These are phyloP conservation scores for Fibroporia radiculosa DNA, from an alignment of 768 basidiomycete genomes.

Conservation along the genomic window DNA sequence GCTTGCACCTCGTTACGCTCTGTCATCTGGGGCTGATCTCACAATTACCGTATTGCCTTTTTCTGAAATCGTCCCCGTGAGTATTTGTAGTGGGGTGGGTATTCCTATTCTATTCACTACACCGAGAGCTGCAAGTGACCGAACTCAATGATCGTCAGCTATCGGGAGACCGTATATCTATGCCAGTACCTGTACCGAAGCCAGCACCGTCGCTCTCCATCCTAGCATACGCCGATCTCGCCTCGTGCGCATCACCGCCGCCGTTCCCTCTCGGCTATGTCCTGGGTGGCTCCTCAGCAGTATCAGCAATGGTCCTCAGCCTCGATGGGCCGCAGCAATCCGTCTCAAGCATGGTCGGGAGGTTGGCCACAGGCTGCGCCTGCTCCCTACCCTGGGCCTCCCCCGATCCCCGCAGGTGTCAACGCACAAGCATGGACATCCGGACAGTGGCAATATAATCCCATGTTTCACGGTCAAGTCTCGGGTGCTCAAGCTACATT, in stretches of 20 bases:
- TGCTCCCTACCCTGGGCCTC: constrained; percentile 33
- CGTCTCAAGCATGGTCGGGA: constrained; percentile 31
- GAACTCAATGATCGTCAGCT: not conserved
- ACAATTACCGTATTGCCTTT: not conserved
- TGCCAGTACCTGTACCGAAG: constrained; percentile 11
- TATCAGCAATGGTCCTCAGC: constrained; percentile 7
- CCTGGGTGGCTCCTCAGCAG: constrained; percentile 11
- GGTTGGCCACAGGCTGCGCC: constrained; percentile 31
- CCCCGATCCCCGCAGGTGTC: constrained; percentile 48
- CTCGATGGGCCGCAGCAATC: constrained; percentile 2
- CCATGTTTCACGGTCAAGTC: constrained; percentile 13
- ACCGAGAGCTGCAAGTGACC: not conserved
- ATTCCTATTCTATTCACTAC: not conserved
- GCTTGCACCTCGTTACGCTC: not conserved
- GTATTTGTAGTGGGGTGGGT: constrained; percentile 3
- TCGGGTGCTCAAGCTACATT: constrained; percentile 5
- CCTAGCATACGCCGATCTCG: constrained; percentile 8
- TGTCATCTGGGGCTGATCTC: not conserved
- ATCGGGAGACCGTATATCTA: constrained; percentile 14
- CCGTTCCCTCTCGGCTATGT: constrained; percentile 2
- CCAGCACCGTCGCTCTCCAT: constrained; percentile 1
- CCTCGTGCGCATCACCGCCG: not conserved
- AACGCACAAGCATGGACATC: constrained; percentile 37
- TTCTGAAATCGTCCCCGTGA: not conserved
- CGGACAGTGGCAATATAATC: constrained; percentile 32